A percentile compares a stretch with the other conserved stretches of the same genome.
These are phyloP conservation scores for Saccharomycopsis capsularis DNA, from an alignment of 805 yeast species.

Conservation along the genomic window DNA sequence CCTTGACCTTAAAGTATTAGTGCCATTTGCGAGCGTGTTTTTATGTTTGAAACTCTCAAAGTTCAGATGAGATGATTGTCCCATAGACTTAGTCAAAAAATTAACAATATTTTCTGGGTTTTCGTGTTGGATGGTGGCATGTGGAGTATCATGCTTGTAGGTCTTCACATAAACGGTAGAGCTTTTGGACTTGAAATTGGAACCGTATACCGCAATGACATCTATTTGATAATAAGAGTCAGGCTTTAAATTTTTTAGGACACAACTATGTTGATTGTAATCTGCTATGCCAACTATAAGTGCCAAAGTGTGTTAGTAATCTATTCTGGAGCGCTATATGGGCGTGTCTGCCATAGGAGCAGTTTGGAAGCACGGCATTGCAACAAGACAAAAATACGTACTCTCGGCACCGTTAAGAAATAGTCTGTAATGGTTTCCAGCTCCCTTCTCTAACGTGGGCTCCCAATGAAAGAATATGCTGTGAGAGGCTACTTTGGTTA, in stretches of 20 bases:
- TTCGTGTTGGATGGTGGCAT: slow-evolving; percentile 8
- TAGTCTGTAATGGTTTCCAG: slow-evolving; percentile 16
- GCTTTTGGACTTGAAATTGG: slow-evolving; percentile 15
- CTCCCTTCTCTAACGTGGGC: slow-evolving; percentile 9
- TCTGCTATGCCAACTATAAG: slow-evolving; percentile 14
- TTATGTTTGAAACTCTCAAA: slow-evolving; percentile 5
- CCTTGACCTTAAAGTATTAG: slow-evolving; percentile 10
- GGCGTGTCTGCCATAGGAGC: too few species aligned
- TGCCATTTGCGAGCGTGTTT: slow-evolving; percentile 4
- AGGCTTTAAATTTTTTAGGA: slow-evolving; percentile 11
- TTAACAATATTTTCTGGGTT: slow-evolving; percentile 17
- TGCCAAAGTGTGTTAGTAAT: slow-evolving; percentile 9
- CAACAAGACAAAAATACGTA: slow-evolving; percentile 1
- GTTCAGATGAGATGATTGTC: background rate
- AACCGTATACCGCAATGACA: slow-evolving; percentile 11
- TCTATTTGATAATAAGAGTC: slow-evolving; percentile 21
- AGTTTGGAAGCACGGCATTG: too few species aligned
- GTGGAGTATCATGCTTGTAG: slow-evolving; percentile 4
- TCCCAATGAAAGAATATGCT: slow-evolving; percentile 18
- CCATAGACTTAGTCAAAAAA: slow-evolving; percentile 6
- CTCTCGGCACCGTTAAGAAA: slow-evolving; percentile 14
- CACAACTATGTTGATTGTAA: slow-evolving; percentile 9
- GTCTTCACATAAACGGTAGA: slow-evolving; percentile 18
- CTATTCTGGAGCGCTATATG: too few species aligned
- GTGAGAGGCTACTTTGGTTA: slow-evolving; percentile 7